These are phyloP conservation scores for Solanum arcanum DNA, from an alignment of 257 asterid genomes.

Conservation along the genomic window DNA sequence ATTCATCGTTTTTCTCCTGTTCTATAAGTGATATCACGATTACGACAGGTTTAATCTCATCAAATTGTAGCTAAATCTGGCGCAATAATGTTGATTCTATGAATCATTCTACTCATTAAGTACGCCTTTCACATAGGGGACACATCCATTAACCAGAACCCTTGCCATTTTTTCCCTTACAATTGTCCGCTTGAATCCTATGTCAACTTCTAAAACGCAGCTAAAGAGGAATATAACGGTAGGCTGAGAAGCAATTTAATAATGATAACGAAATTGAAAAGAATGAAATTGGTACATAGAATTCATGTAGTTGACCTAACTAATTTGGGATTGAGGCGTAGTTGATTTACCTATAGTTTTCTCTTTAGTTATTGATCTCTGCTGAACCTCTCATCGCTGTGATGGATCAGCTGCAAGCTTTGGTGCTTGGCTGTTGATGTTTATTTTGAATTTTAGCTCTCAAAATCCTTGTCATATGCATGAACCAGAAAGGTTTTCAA, in stretches of 20 bases:
- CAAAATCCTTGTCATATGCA: conserved; percentile 16
- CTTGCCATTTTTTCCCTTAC: background rate
- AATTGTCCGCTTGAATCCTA: background rate
- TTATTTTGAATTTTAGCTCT: background rate
- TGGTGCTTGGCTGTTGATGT: background rate
- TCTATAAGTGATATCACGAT: conserved; percentile 20
- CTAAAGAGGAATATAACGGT: background rate
- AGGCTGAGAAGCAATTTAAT: background rate
- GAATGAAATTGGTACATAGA: background rate
- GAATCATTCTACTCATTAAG: conserved; percentile 21
- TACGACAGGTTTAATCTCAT: conserved; percentile 15
- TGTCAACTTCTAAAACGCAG: background rate
- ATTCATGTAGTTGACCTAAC: background rate
- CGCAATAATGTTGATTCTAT: conserved; percentile 12
- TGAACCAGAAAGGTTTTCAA: conserved; percentile 34
- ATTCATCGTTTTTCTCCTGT: background rate
- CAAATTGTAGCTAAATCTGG: conserved; percentile 17
- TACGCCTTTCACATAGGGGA: background rate
- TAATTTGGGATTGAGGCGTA: background rate
- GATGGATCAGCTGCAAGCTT: background rate
- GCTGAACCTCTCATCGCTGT: background rate
- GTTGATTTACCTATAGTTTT: background rate
- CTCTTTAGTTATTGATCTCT: too few species aligned
- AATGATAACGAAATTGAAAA: background rate
- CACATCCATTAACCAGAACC: background rate